phyloP scores from a whole-genome alignment of 2,329 filamentous ascomycete species.

The Scedosporium apiospermum region DNA sequence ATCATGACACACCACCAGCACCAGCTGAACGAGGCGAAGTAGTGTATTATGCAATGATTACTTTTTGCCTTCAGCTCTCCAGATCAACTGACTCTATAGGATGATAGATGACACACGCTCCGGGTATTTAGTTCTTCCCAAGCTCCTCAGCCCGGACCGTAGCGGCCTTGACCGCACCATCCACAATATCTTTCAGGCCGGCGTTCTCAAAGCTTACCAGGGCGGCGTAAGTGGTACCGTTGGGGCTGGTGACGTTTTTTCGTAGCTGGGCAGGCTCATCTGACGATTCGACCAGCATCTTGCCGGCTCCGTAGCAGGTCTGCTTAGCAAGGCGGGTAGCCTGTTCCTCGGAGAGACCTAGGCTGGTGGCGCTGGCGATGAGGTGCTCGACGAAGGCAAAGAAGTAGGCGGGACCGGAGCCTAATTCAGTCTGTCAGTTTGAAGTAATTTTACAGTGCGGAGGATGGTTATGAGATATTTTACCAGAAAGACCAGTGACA shows the following conservation, averaged over 20 bases:
- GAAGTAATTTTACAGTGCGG: background rate
- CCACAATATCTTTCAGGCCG: constrained; percentile 31
- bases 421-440: constrained; percentile 17
- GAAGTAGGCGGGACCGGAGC: constrained; percentile 43
- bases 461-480: background rate
- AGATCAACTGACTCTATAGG: too few relatives aligned
- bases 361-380: constrained; percentile 29
- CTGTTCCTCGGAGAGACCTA: constrained; percentile 36
- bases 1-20: too few relatives aligned
- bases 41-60: too few relatives aligned
- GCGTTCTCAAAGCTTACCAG: constrained; percentile 36
- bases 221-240: constrained; percentile 40
- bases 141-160: constrained; percentile 32
- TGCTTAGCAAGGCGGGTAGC: constrained; percentile 39
- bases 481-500: constrained; percentile 27
- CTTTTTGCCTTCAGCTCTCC: too few relatives aligned
- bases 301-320: constrained; percentile 40
- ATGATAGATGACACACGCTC: too few relatives aligned
- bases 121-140: constrained; percentile 19
- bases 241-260: constrained; percentile 42
- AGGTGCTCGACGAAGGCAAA: constrained; percentile 44
- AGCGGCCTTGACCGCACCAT: constrained; percentile 36
- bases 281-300: constrained; percentile 37
- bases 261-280: constrained; percentile 36
- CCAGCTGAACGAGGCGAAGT: too few relatives aligned